A percentile compares a stretch with the other conserved stretches of the same genome.
These are phyloP conservation scores for Phytophthora tentaculata DNA, from an alignment of 352 stramenopile genomes.

Conservation along the genomic window DNA sequence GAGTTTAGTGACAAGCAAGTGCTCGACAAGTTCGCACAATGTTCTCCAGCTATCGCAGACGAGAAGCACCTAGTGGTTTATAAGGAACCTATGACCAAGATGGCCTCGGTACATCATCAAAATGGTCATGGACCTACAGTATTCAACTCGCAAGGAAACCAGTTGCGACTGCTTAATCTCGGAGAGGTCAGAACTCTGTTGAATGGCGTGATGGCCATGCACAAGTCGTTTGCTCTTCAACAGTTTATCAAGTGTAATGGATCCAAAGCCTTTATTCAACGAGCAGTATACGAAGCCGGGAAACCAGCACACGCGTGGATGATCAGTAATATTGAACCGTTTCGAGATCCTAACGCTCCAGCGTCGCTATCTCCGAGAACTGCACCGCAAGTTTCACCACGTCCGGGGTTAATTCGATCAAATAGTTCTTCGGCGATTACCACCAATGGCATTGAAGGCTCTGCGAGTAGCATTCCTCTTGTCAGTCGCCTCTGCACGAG, in stretches of 20 bases:
- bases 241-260: conserved; percentile 76
- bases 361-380: conserved; percentile 12
- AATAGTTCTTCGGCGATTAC: conserved; percentile 22
- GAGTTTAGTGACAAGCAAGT: conserved; percentile 80
- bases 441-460: conserved; percentile 9
- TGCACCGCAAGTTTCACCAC: conserved; percentile 17
- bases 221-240: conserved; percentile 78
- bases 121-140: conserved; percentile 16
- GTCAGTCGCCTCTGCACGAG: conserved; percentile 69
- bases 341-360: conserved; percentile 39
- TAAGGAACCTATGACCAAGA: conserved; percentile 63
- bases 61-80: conserved; percentile 68
- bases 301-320: conserved; percentile 79
- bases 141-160: conserved; percentile 59
- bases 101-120: conserved; percentile 12
- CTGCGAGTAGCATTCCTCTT: conserved; percentile 31
- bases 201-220: conserved; percentile 61
- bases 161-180: conserved; percentile 67
- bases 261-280: conserved; percentile 75
- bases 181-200: conserved; percentile 74
- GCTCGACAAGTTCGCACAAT: conserved; percentile 65
- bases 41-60: conserved; percentile 28
- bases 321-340: conserved; percentile 73
- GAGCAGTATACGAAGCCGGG: conserved; percentile 63
- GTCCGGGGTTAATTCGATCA: conserved; percentile 16